phyloP scores from a whole-genome alignment of 1,284 basidiomycete genomes.

The Malassezia dermatis region DNA sequence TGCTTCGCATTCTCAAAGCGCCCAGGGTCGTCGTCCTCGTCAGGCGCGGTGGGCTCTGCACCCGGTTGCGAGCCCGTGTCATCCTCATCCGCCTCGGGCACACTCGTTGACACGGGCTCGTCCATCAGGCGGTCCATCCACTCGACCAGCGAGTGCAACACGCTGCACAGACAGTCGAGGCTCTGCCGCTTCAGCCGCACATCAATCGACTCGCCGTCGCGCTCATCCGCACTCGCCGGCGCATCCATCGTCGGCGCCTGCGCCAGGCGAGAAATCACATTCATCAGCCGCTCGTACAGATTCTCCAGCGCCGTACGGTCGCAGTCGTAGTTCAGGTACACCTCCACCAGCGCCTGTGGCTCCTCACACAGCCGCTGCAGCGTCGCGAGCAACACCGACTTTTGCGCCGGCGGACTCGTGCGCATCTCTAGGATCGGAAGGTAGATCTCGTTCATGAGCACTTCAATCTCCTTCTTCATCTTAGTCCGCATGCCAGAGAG shows the following conservation, averaged over 20 bases:
- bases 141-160: slow-evolving; percentile 41
- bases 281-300: slow-evolving; percentile 47
- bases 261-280: slow-evolving; percentile 37
- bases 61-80: neutral
- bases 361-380: slow-evolving; percentile 37
- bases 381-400: slow-evolving; percentile 40
- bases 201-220: slow-evolving; percentile 22
- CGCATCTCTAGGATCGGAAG: slow-evolving; percentile 97
- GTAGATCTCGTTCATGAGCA: slow-evolving; percentile 95
- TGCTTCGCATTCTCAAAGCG: slow-evolving; percentile 93
- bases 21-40: slow-evolving; percentile 66
- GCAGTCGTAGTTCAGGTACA: slow-evolving; percentile 48
- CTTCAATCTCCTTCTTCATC: slow-evolving; percentile 99
- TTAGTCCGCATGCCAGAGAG: slow-evolving; percentile 85
- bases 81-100: slow-evolving; percentile 4
- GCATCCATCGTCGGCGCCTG: slow-evolving; percentile 23
- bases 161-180: slow-evolving; percentile 44
- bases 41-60: slow-evolving; percentile 17
- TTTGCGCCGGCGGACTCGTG: slow-evolving; percentile 76
- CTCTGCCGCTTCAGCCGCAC: slow-evolving; percentile 42
- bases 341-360: slow-evolving; percentile 46
- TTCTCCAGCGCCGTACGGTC: slow-evolving; percentile 46
- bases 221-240: slow-evolving; percentile 11
- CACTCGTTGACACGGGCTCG: slow-evolving; percentile 21
- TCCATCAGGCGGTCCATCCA: slow-evolving; percentile 38